Conservation (phyloP, 2,329 filamentous ascomycete genomes). For the Verticillium alfalfae region DNA sequence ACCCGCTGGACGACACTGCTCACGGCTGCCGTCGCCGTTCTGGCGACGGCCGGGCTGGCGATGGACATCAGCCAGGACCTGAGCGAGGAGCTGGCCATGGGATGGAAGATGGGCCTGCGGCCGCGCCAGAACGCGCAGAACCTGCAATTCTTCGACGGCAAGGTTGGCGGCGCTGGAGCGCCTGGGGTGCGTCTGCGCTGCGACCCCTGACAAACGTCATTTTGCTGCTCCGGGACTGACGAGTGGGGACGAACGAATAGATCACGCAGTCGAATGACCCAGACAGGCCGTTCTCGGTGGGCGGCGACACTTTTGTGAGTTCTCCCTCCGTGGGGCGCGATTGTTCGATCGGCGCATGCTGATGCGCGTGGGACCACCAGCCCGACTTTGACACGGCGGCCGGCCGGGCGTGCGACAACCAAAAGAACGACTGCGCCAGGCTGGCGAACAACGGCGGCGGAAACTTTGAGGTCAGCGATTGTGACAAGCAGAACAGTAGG, state of each 20-base stretch:
- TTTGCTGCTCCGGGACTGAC: not conserved
- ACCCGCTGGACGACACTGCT: not conserved
- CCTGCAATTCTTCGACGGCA: constrained; percentile 34
- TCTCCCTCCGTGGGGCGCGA: no score
- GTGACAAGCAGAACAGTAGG: constrained; percentile 38
- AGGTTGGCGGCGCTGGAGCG: constrained; percentile 30
- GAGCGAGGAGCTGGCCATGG: constrained; percentile 18
- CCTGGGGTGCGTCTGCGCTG: constrained; percentile 21
- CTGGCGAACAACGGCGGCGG: constrained; percentile 28
- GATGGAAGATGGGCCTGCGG: constrained; percentile 28
- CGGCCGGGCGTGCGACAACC: constrained; percentile 40
- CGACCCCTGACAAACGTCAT: not conserved
- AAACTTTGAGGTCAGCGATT: constrained; percentile 33
- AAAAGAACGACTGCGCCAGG: constrained; percentile 41
- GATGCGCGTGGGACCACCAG: constrained; percentile 17
- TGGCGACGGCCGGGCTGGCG: constrained; percentile 6
- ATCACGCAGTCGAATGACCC: constrained; percentile 33
- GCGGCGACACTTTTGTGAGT: constrained; percentile 38
- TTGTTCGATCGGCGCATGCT: not conserved
- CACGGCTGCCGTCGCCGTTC: not conserved
- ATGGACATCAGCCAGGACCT: constrained; percentile 21
- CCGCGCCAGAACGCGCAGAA: constrained; percentile 25
- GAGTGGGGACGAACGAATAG: constrained; percentile 10
- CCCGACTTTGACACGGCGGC: constrained; percentile 34
- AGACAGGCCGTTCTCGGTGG: constrained; percentile 34